Conservation (phyloP, 768 basidiomycete genomes). For the Macrolepiota albuminosa region DNA sequence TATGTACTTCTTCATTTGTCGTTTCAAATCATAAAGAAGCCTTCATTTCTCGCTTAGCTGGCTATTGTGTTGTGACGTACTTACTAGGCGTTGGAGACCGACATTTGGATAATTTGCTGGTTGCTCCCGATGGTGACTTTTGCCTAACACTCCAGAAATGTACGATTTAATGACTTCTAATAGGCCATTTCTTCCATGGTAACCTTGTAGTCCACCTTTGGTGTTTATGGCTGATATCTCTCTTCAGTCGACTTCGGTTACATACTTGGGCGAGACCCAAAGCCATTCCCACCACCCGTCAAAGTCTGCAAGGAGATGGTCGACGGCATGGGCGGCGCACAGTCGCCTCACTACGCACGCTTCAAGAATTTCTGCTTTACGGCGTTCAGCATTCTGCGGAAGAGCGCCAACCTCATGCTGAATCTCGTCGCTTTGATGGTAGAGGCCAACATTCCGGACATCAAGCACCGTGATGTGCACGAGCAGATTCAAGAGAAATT, state of each 20-base stretch:
- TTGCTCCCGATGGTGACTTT: conserved; percentile 80
- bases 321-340: conserved; percentile 97
- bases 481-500: conserved; percentile 97
- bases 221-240: neutral
- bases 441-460: conserved; percentile 96
- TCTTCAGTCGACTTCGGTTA: conserved; percentile 92
- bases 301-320: conserved; percentile 99
- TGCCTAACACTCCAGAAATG: neutral
- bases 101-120: conserved; percentile 90
- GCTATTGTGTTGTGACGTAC: conserved; percentile 97
- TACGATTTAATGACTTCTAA: neutral
- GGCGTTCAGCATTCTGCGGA: conserved; percentile 94
- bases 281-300: conserved; percentile 95
- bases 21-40: neutral
- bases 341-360: conserved; percentile 90
- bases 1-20: conserved; percentile 31
- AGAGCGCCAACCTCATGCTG: conserved; percentile 95
- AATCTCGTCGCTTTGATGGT: conserved; percentile 97
- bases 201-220: conserved; percentile 11
- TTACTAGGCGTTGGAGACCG: conserved; percentile 95
- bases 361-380: conserved; percentile 98
- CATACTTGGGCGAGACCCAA: conserved; percentile 95
- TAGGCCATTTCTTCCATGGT: conserved; percentile 97
- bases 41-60: conserved; percentile 50
- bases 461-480: conserved; percentile 85